Evolutionary conservation across 129 eudicot species (phyloP).

Genomic region (Flaveria sonorensis): DNA sequence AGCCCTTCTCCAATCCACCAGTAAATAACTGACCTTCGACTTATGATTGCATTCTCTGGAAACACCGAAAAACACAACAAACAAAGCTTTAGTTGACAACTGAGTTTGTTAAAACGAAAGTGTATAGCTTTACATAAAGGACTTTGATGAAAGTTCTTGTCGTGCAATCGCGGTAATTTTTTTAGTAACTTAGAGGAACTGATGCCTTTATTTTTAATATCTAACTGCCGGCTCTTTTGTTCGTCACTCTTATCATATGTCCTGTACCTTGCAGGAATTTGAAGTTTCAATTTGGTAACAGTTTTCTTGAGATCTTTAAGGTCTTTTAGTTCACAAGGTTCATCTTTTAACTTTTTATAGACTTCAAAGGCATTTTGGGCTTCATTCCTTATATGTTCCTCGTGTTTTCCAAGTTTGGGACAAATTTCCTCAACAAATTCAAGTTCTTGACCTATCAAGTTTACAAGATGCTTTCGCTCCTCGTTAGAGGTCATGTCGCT

Average conservation of each 20-base stretch:
- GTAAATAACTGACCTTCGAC: slow-evolving; percentile 49
- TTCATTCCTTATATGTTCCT: background rate
- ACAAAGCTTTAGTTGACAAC: slow-evolving; percentile 36
- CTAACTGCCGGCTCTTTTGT: background rate
- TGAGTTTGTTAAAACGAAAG: slow-evolving; percentile 25
- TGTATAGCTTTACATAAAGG: slow-evolving; percentile 29
- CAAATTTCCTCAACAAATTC: background rate
- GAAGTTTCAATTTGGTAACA: slow-evolving; percentile 44
- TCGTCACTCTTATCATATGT: slow-evolving; percentile 8
- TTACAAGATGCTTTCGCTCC: slow-evolving; percentile 19
- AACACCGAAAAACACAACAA: slow-evolving; percentile 53
- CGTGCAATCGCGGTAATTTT: slow-evolving; percentile 32
- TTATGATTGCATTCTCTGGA: slow-evolving; percentile 37
- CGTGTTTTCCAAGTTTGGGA: slow-evolving; percentile 20
- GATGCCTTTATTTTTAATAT: background rate
- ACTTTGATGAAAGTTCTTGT: slow-evolving; percentile 27
- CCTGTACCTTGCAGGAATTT: slow-evolving; percentile 38
- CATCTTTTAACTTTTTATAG: background rate
- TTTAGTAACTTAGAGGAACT: background rate
- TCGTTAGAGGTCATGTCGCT: background rate
- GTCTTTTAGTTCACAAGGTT: background rate
- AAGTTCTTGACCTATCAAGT: slow-evolving; percentile 26
- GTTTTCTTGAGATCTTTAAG: slow-evolving; percentile 36
- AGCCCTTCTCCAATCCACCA: slow-evolving; percentile 66
- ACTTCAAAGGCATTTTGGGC: background rate